Base-by-base conservation (phyloP, 1,284 basidiomycete genomes). In the Cryptococcus jaspeensis region DNA sequence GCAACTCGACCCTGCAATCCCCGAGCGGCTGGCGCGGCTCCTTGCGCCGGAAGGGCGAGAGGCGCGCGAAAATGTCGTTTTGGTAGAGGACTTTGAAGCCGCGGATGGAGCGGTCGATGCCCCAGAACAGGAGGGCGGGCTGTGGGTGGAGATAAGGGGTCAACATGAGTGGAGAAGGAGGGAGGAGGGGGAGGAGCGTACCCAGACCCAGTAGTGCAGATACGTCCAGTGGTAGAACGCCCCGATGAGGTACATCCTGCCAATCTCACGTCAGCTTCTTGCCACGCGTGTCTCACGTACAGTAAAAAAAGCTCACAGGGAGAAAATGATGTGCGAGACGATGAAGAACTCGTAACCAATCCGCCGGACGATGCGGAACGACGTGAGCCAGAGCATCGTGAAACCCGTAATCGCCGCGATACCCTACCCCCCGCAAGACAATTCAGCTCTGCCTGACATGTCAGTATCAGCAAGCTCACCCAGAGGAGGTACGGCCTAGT, bases 41-140 rank as follows among this genome's bases (percentile, higher is more conserved):
- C 28, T 32, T 32, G 28, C 28, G 28, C 5, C 28, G 9, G 28
- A 32, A 9, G 28, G 28, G 28, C 28, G 28, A 32, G 28, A 32
- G 28, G 28, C 28, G 28, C 28, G 28, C 28, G 28, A 50, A 28
- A 23, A 62, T 50, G 12, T 55, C 55, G 72, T 87, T 87, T 74
- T 80, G 80, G 28, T 80, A 64, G 42, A 84, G 62, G 6, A 85
- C 65, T 20, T 84, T 81, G 15, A 78, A 57, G 32, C 81, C 35
- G 13, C 86, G 83, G 52, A 85, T 65, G 40, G 81, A 54, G 36
- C 86, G 82, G 68, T 89, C 87, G 50, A 86, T 42, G 82, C 70
- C 62, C 86, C 73, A 72, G 12, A 74, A 57, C 5, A 59, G 58
- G 13, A 74, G 52, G 8, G 67, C 66, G n/a, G 73, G 71, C 70